Evolutionary conservation across 805 yeast species (phyloP), one percentile per base, ranked within the genome.

Genomic region (Middelhovenomyces tepae): DNA sequence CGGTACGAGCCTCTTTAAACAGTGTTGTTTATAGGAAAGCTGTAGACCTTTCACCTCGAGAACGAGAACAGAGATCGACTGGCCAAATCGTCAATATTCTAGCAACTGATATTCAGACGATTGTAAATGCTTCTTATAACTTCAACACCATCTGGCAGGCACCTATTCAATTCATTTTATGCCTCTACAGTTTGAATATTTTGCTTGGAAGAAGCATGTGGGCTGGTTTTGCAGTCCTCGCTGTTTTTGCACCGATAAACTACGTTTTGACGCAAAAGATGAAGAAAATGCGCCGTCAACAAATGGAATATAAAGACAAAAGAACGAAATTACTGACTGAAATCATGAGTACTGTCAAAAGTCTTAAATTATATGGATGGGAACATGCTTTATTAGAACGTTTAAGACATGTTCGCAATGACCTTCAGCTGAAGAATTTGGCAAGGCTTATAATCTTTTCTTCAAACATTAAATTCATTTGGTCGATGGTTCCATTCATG

Each of bases 321-420:
- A 77, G 99, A 64, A 82, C 95, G 7, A 74, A 94, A 40, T 62
- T 86, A 27, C 78, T 84, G 35, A 77, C 82, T 39, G 96, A 87
- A 56, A 84, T 87, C 34, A 67, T 87, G 50, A 79, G 82, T 53
- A 84, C 84, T 48, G 84, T 87, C 53, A 87, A 86, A 59, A 84
- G 95, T 8, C 66, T 91, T 54, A 91, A 91, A 56, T 67, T 93
- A 31, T 91, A 91, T 51, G 94, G 93, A 2, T 91, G 99, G 99
- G 99, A 91, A 60, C 62, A 55, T 20, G 94, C 97, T 3, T 86
- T 84, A 54, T 71, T 73, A 50, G 69, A 67, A 18, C 80, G 79
- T 47, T 65, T 93, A 37, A 73, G 73, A 43, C 62, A 75, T 49
- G 94, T 89, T 15, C 79, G 99, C 69, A 85, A 89, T 52, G 83